Evolutionary conservation across 2,329 filamentous ascomycete genomes (phyloP).

Genomic region (Microsporum canis): DNA sequence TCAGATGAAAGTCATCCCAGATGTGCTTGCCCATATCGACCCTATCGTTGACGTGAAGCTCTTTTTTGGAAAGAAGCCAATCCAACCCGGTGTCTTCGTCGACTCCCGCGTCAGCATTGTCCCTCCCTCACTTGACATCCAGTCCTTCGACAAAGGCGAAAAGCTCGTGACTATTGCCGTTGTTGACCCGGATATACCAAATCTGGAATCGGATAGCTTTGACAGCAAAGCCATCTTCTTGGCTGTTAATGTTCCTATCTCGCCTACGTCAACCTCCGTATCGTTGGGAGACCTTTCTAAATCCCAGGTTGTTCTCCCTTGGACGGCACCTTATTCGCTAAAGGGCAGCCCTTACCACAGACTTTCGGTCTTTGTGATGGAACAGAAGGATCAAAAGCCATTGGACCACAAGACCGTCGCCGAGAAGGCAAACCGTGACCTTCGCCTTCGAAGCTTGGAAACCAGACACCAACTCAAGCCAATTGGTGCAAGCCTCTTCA

Average conservation of each 20-base stretch:
- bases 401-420: conserved; percentile 50
- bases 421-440: conserved; percentile 47
- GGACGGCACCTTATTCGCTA: conserved; percentile 76
- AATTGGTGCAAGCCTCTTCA: conserved; percentile 79
- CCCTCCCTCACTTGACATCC: conserved; percentile 65
- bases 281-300: conserved; percentile 53
- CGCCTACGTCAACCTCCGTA: conserved; percentile 49
- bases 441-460: conserved; percentile 64
- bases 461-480: conserved; percentile 57
- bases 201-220: conserved; percentile 63
- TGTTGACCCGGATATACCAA: conserved; percentile 82
- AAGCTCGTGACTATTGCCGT: conserved; percentile 76
- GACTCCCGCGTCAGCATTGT: conserved; percentile 61
- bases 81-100: conserved; percentile 68
- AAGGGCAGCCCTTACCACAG: conserved; percentile 90
- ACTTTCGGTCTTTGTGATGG: conserved; percentile 67
- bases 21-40: conserved; percentile 70
- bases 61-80: conserved; percentile 59
- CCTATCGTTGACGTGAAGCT: conserved; percentile 70
- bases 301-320: conserved; percentile 61
- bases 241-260: conserved; percentile 60
- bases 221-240: conserved; percentile 77
- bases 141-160: conserved; percentile 71
- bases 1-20: conserved; percentile 79
- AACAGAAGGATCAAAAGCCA: conserved; percentile 55